A percentile compares a stretch with the other conserved stretches of the same genome.
Evolutionary conservation across 2,329 filamentous ascomycete genomes (phyloP).

Genomic region (Aspergillus pseudonomiae): DNA sequence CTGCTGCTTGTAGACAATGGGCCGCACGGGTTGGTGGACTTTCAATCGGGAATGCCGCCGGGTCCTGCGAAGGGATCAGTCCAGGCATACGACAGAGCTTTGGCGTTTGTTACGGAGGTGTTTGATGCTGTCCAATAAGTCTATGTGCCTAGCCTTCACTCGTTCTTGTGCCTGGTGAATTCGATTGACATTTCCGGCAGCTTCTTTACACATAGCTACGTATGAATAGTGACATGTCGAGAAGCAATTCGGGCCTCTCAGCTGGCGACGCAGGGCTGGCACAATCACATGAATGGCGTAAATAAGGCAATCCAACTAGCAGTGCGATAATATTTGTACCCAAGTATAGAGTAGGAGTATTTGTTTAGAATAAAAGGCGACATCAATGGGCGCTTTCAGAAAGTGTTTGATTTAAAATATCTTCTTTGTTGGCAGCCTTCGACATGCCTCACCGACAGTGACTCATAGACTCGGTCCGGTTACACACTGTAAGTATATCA

Average conservation of each 20-base stretch:
- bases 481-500: background rate
- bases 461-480: background rate
- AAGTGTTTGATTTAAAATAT: no score
- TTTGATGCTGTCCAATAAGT: background rate
- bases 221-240: no score
- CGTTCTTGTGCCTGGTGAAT: background rate
- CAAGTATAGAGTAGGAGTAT: background rate
- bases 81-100: slow-evolving; percentile 22
- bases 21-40: slow-evolving; percentile 20
- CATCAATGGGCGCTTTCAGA: no score
- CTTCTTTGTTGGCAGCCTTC: no score
- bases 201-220: no score
- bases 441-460: no score
- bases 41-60: slow-evolving; percentile 7
- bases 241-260: no score
- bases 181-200: background rate
- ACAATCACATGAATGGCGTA: background rate
- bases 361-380: no score
- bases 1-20: slow-evolving; percentile 21
- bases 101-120: slow-evolving; percentile 20
- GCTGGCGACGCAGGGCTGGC: background rate
- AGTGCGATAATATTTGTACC: background rate
- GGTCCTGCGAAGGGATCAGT: slow-evolving; percentile 3
- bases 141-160: background rate
- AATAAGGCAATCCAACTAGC: no score